These are phyloP conservation scores for Solanum pennellii DNA, from an alignment of 257 asterid species.

Conservation along the genomic window DNA sequence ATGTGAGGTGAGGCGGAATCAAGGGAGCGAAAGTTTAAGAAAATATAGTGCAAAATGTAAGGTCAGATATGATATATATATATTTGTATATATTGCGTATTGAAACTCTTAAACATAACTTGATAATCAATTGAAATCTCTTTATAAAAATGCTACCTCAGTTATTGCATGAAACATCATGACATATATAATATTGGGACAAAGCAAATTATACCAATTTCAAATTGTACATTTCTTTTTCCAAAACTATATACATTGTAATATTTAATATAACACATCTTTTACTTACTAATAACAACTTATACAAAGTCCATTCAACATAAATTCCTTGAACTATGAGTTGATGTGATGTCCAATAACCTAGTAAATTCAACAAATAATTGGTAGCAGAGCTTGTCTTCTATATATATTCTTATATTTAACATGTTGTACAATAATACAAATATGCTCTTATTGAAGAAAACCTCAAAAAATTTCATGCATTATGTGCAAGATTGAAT, in stretches of 20 bases:
- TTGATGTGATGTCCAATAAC: not conserved
- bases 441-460: not conserved
- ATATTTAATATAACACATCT: not conserved
- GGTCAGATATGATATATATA: not conserved
- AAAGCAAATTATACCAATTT: not conserved
- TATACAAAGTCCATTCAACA: not conserved
- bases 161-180: not conserved
- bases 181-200: not conserved
- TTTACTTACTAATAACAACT: not conserved
- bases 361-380: not conserved
- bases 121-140: not conserved
- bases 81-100: not conserved
- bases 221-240: not conserved
- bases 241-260: not conserved
- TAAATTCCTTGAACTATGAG: not conserved
- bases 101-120: not conserved
- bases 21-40: not conserved
- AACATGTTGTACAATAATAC: not conserved
- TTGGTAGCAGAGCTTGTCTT: not conserved
- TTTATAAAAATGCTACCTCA: too few relatives aligned
- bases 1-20: not conserved
- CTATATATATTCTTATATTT: not conserved
- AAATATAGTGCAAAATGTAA: not conserved
- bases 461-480: not conserved
- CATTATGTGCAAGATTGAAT: not conserved